Evolutionary conservation across 2,329 filamentous ascomycete species (phyloP).

Genomic region (Elsinoe necatrix): DNA sequence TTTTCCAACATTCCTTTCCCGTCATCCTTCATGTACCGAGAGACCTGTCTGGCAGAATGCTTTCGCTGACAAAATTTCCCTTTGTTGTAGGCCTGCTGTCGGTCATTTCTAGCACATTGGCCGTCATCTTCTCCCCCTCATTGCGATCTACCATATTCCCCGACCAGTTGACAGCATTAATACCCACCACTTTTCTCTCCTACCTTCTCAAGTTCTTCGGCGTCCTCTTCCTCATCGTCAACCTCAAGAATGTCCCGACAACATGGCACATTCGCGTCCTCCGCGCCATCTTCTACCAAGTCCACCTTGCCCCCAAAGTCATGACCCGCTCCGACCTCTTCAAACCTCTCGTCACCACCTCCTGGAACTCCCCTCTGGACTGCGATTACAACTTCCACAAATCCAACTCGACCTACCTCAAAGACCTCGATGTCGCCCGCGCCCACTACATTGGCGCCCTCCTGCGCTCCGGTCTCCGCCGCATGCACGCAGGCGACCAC

Average conservation of each 20-base stretch:
- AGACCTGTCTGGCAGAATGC: background rate
- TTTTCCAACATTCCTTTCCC: background rate
- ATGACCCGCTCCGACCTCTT: constrained; percentile 58
- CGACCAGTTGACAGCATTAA: background rate
- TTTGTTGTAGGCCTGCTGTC: constrained; percentile 9
- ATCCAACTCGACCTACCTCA: constrained; percentile 77
- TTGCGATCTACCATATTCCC: constrained; percentile 8
- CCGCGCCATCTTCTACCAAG: constrained; percentile 38
- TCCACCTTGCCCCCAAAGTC: constrained; percentile 37
- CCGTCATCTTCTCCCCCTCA: constrained; percentile 6
- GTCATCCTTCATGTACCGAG: background rate
- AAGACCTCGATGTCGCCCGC: constrained; percentile 74
- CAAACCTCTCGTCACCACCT: constrained; percentile 58
- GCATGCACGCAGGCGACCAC: constrained; percentile 29
- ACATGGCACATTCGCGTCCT: constrained; percentile 32
- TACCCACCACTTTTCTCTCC: background rate
- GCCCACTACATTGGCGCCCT: constrained; percentile 63
- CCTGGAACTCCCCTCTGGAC: constrained; percentile 63
- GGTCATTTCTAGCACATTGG: background rate
- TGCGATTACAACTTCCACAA: constrained; percentile 84
- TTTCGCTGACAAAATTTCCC: constrained; percentile 5
- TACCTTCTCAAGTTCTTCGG: constrained; percentile 2
- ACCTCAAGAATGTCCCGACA: constrained; percentile 14
- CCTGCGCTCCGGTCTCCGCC: constrained; percentile 37
- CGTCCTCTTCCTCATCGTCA: constrained; percentile 7